These are phyloP conservation scores for Begonia peltatifolia DNA, from an alignment of 306 rosid genomes.

Conservation along the genomic window DNA sequence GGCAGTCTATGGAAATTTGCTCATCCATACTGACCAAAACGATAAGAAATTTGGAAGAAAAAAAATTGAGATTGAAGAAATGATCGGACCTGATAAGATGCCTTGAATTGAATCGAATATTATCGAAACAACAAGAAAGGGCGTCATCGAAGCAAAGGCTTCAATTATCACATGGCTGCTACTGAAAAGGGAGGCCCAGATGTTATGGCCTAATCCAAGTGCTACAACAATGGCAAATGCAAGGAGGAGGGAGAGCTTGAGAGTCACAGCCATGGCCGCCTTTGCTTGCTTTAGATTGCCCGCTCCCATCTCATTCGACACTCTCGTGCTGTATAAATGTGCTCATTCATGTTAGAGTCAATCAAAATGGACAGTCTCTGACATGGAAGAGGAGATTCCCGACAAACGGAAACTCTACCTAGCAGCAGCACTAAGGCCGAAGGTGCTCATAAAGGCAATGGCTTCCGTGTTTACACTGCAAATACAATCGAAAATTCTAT, in stretches of 20 bases:
- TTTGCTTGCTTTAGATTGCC: slow-evolving; percentile 41
- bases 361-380: no score
- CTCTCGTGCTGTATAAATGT: slow-evolving; percentile 46
- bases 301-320: slow-evolving; percentile 81
- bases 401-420: slow-evolving; percentile 22
- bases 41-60: no score
- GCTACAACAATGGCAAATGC: slow-evolving; percentile 30
- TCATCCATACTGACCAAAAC: no score
- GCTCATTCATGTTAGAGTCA: no score
- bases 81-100: slow-evolving; percentile 56
- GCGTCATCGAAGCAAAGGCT: slow-evolving; percentile 63
- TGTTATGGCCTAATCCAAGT: slow-evolving; percentile 36
- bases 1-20: no score
- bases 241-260: slow-evolving; percentile 54
- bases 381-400: no score
- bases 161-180: slow-evolving; percentile 21
- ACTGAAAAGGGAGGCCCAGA: slow-evolving; percentile 52
- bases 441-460: slow-evolving; percentile 49
- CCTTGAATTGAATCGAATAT: slow-evolving; percentile 57
- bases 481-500: neutral
- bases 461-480: slow-evolving; percentile 56
- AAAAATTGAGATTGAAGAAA: no score
- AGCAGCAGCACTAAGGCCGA: slow-evolving; percentile 78
- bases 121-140: slow-evolving; percentile 55
- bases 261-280: slow-evolving; percentile 54